These are phyloP conservation scores for Gossypium ekmanianum DNA, from an alignment of 345 rosid species.

Conservation along the genomic window DNA sequence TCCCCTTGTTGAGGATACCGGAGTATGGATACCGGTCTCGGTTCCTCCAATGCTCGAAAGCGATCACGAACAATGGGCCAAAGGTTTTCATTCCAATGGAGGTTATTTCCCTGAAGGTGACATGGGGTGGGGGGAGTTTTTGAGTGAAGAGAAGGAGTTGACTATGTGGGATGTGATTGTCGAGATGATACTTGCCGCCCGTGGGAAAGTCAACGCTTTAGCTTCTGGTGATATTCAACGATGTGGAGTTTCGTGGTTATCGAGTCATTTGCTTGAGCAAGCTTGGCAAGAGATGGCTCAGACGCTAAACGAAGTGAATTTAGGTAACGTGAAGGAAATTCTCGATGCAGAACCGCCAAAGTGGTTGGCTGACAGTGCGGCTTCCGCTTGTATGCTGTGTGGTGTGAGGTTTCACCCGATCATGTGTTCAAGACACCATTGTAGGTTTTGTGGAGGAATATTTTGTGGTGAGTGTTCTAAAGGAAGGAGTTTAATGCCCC, in stretches of 20 bases:
- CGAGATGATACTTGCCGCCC: conserved; percentile 80
- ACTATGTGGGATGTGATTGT: conserved; percentile 95
- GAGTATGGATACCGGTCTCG: conserved; percentile 95
- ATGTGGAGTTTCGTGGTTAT: conserved; percentile 53
- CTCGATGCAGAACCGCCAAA: conserved; percentile 83
- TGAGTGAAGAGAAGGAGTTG: conserved; percentile 66
- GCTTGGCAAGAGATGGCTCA: conserved; percentile 99
- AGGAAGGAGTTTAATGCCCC: conserved; percentile 88
- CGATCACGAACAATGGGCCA: conserved; percentile 61
- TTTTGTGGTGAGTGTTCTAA: conserved; percentile 81
- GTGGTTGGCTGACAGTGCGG: conserved; percentile 88
- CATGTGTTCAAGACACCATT: conserved; percentile 92
- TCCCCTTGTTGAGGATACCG: conserved; percentile 83
- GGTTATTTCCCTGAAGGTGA: conserved; percentile 91
- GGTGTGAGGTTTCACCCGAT: conserved; percentile 86
- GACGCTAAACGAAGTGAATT: conserved; percentile 71
- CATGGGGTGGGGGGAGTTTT: conserved; percentile 68
- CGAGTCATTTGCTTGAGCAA: conserved; percentile 72
- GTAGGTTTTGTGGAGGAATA: conserved; percentile 91
- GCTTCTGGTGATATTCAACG: conserved; percentile 56
- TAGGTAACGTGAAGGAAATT: conserved; percentile 59
- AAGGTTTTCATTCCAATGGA: conserved; percentile 61
- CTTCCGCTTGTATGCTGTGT: conserved; percentile 89
- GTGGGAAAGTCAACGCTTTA: conserved; percentile 75
- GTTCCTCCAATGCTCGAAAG: conserved; percentile 84